These are phyloP conservation scores for Eucalyptus virginea DNA, from an alignment of 345 rosid genomes.

Conservation along the genomic window DNA sequence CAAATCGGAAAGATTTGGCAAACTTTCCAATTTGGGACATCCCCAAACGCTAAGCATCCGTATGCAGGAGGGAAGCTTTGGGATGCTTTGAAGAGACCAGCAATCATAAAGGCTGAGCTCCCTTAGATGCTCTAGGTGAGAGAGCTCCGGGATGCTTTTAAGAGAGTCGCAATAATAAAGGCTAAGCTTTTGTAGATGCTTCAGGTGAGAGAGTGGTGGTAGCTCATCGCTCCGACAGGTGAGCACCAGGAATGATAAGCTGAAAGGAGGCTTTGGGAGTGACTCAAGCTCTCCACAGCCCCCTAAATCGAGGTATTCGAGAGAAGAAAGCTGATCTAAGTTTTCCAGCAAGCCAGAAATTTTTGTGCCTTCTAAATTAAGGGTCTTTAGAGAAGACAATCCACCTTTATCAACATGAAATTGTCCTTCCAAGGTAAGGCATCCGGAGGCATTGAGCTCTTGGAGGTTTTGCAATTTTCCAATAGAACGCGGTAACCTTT, in stretches of 20 bases:
- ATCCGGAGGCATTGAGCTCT: accelerated
- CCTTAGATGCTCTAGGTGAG: too few species aligned
- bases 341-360: neutral
- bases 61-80: too few species aligned
- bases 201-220: neutral
- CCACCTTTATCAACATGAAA: neutral
- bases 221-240: neutral
- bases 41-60: too few species aligned
- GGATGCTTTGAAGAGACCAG: too few species aligned
- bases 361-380: accelerated
- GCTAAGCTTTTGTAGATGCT: too few species aligned
- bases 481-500: neutral
- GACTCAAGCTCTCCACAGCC: accelerated
- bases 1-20: too few species aligned
- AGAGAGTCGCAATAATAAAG: too few species aligned
- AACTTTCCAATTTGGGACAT: too few species aligned
- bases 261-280: neutral
- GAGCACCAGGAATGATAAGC: neutral
- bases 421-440: accelerated
- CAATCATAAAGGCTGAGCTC: too few species aligned
- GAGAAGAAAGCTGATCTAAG: neutral
- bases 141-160: too few species aligned
- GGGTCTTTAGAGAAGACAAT: neutral
- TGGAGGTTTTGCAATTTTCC: neutral
- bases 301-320: accelerated